A percentile compares a stretch with the other conserved stretches of the same genome.
Conservation (phyloP, 352 stramenopile species). For the Globisporangium middletonii region DNA sequence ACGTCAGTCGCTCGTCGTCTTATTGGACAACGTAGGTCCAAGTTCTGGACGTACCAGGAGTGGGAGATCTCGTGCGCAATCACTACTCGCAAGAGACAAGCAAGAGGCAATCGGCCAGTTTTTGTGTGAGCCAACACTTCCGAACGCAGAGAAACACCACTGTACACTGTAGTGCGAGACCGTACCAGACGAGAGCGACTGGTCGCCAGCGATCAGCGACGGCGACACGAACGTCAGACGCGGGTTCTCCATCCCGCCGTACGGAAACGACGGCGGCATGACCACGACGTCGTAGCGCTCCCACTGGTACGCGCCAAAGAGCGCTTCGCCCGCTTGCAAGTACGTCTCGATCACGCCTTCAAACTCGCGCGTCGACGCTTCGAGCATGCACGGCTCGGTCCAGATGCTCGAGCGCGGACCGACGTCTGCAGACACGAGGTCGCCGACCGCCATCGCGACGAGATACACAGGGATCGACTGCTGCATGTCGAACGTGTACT, state of each 20-base stretch:
- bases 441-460: slow-evolving; percentile 76
- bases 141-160: too few relatives aligned
- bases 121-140: background rate
- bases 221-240: slow-evolving; percentile 85
- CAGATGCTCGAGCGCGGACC: slow-evolving; percentile 71
- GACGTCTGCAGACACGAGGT: slow-evolving; percentile 61
- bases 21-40: background rate
- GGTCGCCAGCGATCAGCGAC: slow-evolving; percentile 68
- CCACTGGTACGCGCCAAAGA: slow-evolving; percentile 84
- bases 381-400: slow-evolving; percentile 79
- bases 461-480: slow-evolving; percentile 84
- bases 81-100: slow-evolving; percentile 20
- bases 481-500: slow-evolving; percentile 72
- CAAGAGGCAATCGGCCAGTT: background rate
- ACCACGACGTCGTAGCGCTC: slow-evolving; percentile 80
- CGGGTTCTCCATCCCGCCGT: slow-evolving; percentile 98
- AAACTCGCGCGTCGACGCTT: slow-evolving; percentile 68
- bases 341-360: slow-evolving; percentile 70
- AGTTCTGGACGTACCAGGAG: slow-evolving; percentile 38
- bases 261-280: slow-evolving; percentile 89
- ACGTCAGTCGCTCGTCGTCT: background rate
- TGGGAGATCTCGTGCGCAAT: slow-evolving; percentile 82
- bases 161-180: background rate
- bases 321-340: slow-evolving; percentile 55
- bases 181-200: slow-evolving; percentile 67